Evolutionary conservation across 306 rosid genomes (phyloP).

Genomic region (Prunus campanulata): DNA sequence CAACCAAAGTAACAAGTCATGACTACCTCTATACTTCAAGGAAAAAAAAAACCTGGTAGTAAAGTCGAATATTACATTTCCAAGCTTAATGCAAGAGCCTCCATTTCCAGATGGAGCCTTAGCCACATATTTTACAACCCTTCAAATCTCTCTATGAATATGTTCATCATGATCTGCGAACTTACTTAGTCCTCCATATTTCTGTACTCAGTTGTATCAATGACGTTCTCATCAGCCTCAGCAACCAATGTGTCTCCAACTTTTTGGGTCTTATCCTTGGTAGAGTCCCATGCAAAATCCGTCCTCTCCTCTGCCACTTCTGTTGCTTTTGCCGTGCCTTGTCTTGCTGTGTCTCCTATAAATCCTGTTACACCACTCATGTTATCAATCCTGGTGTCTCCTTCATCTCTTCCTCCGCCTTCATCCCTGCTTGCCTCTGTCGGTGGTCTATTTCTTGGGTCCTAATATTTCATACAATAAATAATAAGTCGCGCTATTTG

Average conservation of each 20-base stretch:
- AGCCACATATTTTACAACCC: too few relatives aligned
- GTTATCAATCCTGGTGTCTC: neutral
- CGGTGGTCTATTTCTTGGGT: neutral
- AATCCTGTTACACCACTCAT: constrained; percentile 17
- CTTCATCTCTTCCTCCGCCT: neutral
- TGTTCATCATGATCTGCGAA: neutral
- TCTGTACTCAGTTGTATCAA: constrained; percentile 64
- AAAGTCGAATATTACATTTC: neutral
- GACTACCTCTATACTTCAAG: neutral
- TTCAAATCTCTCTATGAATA: neutral
- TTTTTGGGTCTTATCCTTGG: constrained; percentile 25
- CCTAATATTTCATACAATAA: neutral
- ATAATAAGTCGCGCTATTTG: neutral
- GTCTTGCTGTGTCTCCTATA: constrained; percentile 24
- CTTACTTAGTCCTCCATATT: constrained; percentile 31
- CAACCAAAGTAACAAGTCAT: neutral
- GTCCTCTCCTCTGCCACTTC: constrained; percentile 29
- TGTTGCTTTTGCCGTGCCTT: constrained; percentile 25
- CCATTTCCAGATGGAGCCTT: too few relatives aligned
- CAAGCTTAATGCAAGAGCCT: neutral
- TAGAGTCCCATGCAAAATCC: constrained; percentile 57
- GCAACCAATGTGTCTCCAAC: constrained; percentile 40
- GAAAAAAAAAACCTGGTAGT: neutral
- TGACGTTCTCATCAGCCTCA: constrained; percentile 55
- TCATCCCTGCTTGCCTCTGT: neutral